These are phyloP conservation scores for Colletotrichum sidae DNA, from an alignment of 2,329 filamentous ascomycete species.

Conservation along the genomic window DNA sequence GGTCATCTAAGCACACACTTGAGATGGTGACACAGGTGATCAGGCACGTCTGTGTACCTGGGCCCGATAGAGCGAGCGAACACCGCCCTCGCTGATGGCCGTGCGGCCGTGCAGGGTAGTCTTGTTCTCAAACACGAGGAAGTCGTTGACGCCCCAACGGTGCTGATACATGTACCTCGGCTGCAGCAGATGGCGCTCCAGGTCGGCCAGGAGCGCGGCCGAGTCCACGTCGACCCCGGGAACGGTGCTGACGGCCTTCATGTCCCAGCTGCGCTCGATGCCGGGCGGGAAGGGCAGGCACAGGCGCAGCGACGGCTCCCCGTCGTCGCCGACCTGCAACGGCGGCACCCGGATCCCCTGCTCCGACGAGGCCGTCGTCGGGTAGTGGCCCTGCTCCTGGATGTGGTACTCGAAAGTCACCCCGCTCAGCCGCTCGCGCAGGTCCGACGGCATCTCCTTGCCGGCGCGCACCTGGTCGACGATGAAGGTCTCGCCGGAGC, in stretches of 20 bases:
- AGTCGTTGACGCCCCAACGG: too few relatives aligned
- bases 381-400: background rate
- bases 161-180: slow-evolving; percentile 60
- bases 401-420: slow-evolving; percentile 49
- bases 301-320: slow-evolving; percentile 89
- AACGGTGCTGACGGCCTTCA: slow-evolving; percentile 79
- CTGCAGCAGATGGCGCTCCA: slow-evolving; percentile 80
- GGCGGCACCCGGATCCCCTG: slow-evolving; percentile 66
- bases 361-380: background rate
- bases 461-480: slow-evolving; percentile 83
- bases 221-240: slow-evolving; percentile 83
- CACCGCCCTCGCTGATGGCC: too few relatives aligned
- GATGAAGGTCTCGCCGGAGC: slow-evolving; percentile 95
- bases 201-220: slow-evolving; percentile 82
- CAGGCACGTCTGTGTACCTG: too few relatives aligned
- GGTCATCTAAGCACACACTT: too few relatives aligned
- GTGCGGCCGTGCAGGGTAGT: too few relatives aligned
- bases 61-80: too few relatives aligned
- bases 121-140: too few relatives aligned
- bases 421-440: slow-evolving; percentile 97
- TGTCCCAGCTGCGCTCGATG: slow-evolving; percentile 82
- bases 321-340: slow-evolving; percentile 81
- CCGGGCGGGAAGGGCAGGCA: slow-evolving; percentile 77
- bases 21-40: too few relatives aligned
- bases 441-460: slow-evolving; percentile 88